A percentile compares a stretch with the other conserved stretches of the same genome.
Evolutionary conservation across 352 stramenopile species (phyloP).

Genomic region (Peronospora destructor): DNA sequence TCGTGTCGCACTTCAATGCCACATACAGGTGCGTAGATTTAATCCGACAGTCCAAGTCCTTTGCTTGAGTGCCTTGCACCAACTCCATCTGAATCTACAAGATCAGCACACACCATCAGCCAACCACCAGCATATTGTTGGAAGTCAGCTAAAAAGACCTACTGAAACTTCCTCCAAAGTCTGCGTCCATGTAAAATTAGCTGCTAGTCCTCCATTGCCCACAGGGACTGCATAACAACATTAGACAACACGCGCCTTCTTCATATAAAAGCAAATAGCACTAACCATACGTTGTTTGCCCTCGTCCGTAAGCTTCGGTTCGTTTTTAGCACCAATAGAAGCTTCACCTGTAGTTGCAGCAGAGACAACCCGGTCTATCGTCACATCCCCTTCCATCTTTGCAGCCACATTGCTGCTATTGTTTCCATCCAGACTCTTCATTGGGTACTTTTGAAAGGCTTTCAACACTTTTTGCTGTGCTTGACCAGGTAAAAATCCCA

Average conservation of each 20-base stretch:
- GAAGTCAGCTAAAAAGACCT: slow-evolving; percentile 1
- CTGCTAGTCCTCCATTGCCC: slow-evolving; percentile 84
- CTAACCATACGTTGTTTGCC: slow-evolving; percentile 56
- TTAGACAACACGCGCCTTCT: neutral
- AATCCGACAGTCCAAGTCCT: slow-evolving; percentile 90
- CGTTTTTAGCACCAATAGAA: neutral
- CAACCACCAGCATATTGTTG: neutral
- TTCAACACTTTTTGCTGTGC: slow-evolving; percentile 57
- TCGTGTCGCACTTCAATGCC: slow-evolving; percentile 45
- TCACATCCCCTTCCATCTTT: neutral
- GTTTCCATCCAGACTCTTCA: slow-evolving; percentile 43
- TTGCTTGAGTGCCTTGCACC: slow-evolving; percentile 79
- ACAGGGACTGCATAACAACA: slow-evolving; percentile 51
- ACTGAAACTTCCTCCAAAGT: slow-evolving; percentile 93
- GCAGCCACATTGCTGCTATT: neutral
- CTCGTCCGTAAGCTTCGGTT: slow-evolving; percentile 29
- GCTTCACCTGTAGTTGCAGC: neutral
- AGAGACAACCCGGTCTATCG: neutral
- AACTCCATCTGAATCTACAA: slow-evolving; percentile 82
- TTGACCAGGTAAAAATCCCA: slow-evolving; percentile 59
- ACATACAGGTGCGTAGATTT: slow-evolving; percentile 81
- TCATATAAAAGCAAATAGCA: neutral
- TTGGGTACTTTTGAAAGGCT: slow-evolving; percentile 60
- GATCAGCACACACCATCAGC: neutral
- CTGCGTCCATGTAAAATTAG: slow-evolving; percentile 96